Conservation (phyloP, 768 basidiomycete genomes). For the Hebeloma cylindrosporum region DNA sequence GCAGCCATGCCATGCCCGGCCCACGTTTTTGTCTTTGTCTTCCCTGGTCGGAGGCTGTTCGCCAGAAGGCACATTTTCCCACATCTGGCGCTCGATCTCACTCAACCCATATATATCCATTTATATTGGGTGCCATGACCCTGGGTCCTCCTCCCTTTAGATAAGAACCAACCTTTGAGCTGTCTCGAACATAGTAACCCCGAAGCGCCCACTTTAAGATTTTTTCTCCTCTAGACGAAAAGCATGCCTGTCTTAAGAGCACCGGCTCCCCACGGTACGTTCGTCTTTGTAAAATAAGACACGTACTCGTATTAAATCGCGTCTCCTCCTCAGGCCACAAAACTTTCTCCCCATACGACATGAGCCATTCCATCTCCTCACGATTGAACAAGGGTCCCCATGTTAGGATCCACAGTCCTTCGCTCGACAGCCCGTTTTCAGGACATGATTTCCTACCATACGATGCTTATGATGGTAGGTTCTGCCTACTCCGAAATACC, state of each 20-base stretch:
- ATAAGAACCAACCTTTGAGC: slow-evolving; percentile 29
- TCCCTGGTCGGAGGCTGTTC: slow-evolving; percentile 38
- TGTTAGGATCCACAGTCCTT: slow-evolving; percentile 23
- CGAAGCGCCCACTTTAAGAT: slow-evolving; percentile 23
- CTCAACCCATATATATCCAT: slow-evolving; percentile 22
- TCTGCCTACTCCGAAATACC: not conserved
- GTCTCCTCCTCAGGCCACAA: slow-evolving; percentile 13
- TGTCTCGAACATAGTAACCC: slow-evolving; percentile 18
- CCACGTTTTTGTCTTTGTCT: slow-evolving; percentile 27
- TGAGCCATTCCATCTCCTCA: slow-evolving; percentile 16
- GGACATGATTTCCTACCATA: slow-evolving; percentile 17
- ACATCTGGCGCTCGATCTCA: slow-evolving; percentile 35
- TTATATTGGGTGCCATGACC: slow-evolving; percentile 30
- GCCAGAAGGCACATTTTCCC: slow-evolving; percentile 27
- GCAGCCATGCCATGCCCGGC: slow-evolving; percentile 23
- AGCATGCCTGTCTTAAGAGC: slow-evolving; percentile 21
- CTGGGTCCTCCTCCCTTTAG: slow-evolving; percentile 28
- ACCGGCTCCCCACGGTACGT: slow-evolving; percentile 22
- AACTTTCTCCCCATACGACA: slow-evolving; percentile 22
- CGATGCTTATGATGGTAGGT: slow-evolving; percentile 16
- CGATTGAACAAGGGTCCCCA: slow-evolving; percentile 19
- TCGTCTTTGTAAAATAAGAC: slow-evolving; percentile 19
- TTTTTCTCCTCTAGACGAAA: slow-evolving; percentile 9
- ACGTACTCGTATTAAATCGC: slow-evolving; percentile 16
- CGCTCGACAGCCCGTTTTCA: slow-evolving; percentile 16